phyloP scores from a whole-genome alignment of 2,329 filamentous ascomycete genomes.

The Ceratocystis diversiconidia region DNA sequence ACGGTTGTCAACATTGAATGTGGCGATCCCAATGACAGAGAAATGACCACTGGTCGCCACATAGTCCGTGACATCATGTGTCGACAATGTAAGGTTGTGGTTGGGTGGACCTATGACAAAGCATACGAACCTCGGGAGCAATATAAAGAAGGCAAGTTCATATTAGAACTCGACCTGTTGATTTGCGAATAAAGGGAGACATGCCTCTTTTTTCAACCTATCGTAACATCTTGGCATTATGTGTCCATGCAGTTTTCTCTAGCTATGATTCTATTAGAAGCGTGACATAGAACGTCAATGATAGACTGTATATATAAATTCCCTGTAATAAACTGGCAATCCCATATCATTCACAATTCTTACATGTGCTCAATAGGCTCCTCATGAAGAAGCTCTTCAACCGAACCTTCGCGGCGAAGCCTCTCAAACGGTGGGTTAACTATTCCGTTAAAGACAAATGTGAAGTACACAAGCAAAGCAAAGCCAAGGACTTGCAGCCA shows the following conservation, averaged over 20 bases:
- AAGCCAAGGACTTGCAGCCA: conserved; percentile 90
- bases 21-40: conserved; percentile 78
- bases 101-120: conserved; percentile 99
- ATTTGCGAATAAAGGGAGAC: conserved; percentile 48
- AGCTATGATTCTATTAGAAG: neutral
- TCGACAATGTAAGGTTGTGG: conserved; percentile 77
- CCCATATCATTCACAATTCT: neutral
- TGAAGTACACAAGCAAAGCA: conserved; percentile 81
- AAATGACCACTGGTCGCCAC: conserved; percentile 94
- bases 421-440: conserved; percentile 66
- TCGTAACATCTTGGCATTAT: neutral
- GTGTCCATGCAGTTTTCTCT: neutral
- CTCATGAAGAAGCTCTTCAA: conserved; percentile 59
- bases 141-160: conserved; percentile 98
- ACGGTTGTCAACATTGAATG: conserved; percentile 79
- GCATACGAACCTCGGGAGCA: conserved; percentile 85
- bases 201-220: too few species aligned
- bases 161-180: conserved; percentile 80
- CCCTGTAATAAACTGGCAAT: neutral
- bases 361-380: conserved; percentile 63
- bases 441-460: conserved; percentile 90
- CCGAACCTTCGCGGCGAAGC: conserved; percentile 41
- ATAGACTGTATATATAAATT: neutral
- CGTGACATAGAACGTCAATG: too few species aligned
- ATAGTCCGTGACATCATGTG: conserved; percentile 88